Conservation (phyloP, 768 basidiomycete species). For the Suillus clintonianus region DNA sequence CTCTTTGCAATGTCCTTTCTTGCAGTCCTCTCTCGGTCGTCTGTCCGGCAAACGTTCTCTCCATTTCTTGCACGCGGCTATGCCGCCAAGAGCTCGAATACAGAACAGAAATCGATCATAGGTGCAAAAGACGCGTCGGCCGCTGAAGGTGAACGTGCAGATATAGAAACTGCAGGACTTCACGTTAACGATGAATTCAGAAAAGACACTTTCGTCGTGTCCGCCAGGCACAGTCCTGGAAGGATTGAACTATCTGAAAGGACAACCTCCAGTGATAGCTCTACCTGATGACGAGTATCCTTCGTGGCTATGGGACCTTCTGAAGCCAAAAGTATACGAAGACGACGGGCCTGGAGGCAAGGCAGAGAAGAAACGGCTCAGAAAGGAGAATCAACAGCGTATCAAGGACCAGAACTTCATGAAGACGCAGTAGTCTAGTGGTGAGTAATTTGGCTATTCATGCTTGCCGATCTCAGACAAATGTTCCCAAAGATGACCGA, state of each 20-base stretch:
- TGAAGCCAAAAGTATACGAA: slow-evolving; percentile 57
- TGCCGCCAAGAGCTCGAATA: slow-evolving; percentile 10
- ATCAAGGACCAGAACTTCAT: slow-evolving; percentile 88
- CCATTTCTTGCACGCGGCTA: slow-evolving; percentile 14
- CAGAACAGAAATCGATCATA: slow-evolving; percentile 1
- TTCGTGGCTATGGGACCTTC: slow-evolving; percentile 82
- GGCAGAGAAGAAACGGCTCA: slow-evolving; percentile 54
- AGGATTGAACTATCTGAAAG: slow-evolving; percentile 85
- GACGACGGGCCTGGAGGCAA: slow-evolving; percentile 79
- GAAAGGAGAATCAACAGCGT: slow-evolving; percentile 61
- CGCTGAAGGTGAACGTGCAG: slow-evolving; percentile 16
- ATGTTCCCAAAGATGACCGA: background rate
- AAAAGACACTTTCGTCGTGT: slow-evolving; percentile 59
- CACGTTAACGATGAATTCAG: slow-evolving; percentile 9
- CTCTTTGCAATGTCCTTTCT: slow-evolving; percentile 20
- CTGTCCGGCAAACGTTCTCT: slow-evolving; percentile 13
- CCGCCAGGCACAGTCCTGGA: slow-evolving; percentile 69
- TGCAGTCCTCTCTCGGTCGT: slow-evolving; percentile 10
- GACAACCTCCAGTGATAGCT: slow-evolving; percentile 75
- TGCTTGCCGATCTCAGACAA: too few species aligned
- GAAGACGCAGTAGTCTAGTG: slow-evolving; percentile 62
- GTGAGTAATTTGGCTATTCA: background rate
- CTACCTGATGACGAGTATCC: slow-evolving; percentile 84
- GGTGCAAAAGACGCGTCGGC: background rate
- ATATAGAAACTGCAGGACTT: background rate